A percentile compares a stretch with the other conserved stretches of the same genome.
Conservation (phyloP, 108 stramenopile species). For the Hondaea fermentalgiana region DNA sequence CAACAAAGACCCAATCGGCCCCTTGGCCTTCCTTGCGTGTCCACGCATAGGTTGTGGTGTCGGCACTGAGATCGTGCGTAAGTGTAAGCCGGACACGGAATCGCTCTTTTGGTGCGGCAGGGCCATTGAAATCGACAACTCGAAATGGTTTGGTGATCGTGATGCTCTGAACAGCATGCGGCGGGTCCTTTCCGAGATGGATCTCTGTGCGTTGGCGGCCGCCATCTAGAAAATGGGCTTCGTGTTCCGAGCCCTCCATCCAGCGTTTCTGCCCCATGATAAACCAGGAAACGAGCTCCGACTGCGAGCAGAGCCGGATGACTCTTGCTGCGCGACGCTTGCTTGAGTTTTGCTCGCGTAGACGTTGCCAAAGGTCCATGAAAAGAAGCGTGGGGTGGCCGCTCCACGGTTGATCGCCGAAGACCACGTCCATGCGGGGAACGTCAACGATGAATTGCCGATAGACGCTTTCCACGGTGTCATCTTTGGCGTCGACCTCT, state of each 20-base stretch:
- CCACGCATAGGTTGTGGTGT: neutral
- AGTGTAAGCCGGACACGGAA: neutral
- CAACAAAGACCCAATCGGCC: too few species aligned
- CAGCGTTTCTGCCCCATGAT: neutral
- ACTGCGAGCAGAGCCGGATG: neutral
- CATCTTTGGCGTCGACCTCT: neutral
- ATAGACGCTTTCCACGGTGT: neutral
- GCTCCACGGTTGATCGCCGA: neutral
- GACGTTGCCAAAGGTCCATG: neutral
- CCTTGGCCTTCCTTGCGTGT: neutral
- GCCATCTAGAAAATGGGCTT: neutral
- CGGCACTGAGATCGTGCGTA: neutral
- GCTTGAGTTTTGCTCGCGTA: neutral
- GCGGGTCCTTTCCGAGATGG: neutral
- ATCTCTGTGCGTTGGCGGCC: neutral
- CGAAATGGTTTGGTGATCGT: neutral
- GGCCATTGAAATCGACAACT: neutral
- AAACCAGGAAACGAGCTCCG: neutral
- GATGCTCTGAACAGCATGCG: neutral
- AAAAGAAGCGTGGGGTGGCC: neutral
- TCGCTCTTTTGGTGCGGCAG: neutral
- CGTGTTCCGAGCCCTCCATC: neutral
- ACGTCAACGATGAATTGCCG: neutral
- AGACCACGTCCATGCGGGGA: neutral
- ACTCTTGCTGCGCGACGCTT: neutral